Evolutionary conservation across 257 asterid genomes (phyloP).

Genomic region (Gynochthodes officinalis): DNA sequence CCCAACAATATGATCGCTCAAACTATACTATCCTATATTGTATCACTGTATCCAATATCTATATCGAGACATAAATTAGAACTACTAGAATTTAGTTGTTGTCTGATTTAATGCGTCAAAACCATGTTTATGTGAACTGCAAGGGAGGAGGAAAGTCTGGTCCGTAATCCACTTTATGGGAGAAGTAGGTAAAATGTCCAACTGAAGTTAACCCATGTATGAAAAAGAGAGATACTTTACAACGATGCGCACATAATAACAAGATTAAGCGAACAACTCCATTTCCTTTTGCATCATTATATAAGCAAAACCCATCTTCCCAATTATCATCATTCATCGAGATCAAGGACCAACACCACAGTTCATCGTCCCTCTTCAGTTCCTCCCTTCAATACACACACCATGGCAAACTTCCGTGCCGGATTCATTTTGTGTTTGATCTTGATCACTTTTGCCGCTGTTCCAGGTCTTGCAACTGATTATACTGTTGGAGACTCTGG

Average conservation of each 20-base stretch:
- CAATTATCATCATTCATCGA: slow-evolving; percentile 17
- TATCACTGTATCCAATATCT: too few relatives aligned
- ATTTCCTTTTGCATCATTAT: slow-evolving; percentile 24
- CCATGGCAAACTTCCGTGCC: slow-evolving; percentile 38
- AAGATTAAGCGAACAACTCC: slow-evolving; percentile 54
- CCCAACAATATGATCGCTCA: too few relatives aligned
- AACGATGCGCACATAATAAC: slow-evolving; percentile 23
- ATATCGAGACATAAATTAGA: too few relatives aligned
- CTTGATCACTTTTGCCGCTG: slow-evolving; percentile 26
- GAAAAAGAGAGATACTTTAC: slow-evolving; percentile 23
- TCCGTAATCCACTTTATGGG: slow-evolving; percentile 14
- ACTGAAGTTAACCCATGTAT: slow-evolving; percentile 19
- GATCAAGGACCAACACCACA: neutral
- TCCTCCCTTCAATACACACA: neutral
- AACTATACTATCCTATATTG: too few relatives aligned
- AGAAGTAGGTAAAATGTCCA: slow-evolving; percentile 33
- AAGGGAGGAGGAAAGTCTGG: neutral
- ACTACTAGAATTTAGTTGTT: neutral
- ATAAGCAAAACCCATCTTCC: slow-evolving; percentile 19
- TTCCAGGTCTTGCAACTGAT: slow-evolving; percentile 35
- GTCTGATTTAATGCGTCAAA: neutral
- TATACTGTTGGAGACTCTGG: slow-evolving; percentile 69
- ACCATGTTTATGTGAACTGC: neutral
- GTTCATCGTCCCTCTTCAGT: neutral
- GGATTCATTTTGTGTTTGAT: slow-evolving; percentile 17